Conservation (phyloP, 805 yeast species). For the Metschnikowia peoriensis region DNA sequence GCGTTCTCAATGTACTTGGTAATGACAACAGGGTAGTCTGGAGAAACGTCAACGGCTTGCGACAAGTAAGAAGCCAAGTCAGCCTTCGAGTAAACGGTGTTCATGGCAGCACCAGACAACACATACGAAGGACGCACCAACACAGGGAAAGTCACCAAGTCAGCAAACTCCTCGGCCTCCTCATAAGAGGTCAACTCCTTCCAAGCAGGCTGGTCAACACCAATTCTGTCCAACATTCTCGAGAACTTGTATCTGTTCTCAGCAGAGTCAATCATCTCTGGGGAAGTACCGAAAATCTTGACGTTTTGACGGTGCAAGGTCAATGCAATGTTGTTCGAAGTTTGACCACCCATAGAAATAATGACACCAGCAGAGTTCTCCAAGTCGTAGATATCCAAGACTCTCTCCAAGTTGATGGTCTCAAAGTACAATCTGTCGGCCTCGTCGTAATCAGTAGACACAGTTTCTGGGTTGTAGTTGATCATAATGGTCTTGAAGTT, state of each 20-base stretch:
- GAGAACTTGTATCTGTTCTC: conserved; percentile 98
- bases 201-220: conserved; percentile 99
- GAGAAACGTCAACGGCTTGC: conserved; percentile 96
- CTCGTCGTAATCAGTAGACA: conserved; percentile 97
- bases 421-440: conserved; percentile 96
- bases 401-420: conserved; percentile 90
- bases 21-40: conserved; percentile 96
- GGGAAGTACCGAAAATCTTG: conserved; percentile 94
- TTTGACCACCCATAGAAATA: conserved; percentile 98
- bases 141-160: conserved; percentile 89
- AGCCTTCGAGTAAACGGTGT: conserved; percentile 85
- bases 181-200: conserved; percentile 89
- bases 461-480: conserved; percentile 98
- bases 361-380: conserved; percentile 91
- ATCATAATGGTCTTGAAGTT: conserved; percentile 93
- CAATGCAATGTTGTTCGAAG: conserved; percentile 94
- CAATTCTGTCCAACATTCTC: conserved; percentile 92
- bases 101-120: conserved; percentile 98
- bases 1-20: conserved; percentile 96
- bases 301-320: conserved; percentile 88
- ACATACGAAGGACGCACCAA: conserved; percentile 97
- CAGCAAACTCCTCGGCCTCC: conserved; percentile 92
- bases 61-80: conserved; percentile 84
- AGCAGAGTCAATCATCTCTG: conserved; percentile 97
- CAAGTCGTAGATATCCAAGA: conserved; percentile 88